Base-by-base conservation (phyloP, 352 stramenopile genomes). In the Phytophthora quininea region DNA sequence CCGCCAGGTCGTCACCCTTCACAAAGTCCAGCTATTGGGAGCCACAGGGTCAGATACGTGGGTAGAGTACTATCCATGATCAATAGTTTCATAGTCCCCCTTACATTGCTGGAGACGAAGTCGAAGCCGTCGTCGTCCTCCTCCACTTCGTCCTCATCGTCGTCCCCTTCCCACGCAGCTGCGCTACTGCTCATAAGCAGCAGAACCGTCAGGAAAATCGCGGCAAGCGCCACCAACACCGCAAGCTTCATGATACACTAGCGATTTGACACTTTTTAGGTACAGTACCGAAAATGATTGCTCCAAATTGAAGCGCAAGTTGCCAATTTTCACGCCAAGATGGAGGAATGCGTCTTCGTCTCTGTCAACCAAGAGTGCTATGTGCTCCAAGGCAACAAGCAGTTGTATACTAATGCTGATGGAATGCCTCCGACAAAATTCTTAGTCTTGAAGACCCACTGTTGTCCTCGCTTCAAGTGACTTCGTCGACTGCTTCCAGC, bases 101-200 rank as follows among this genome's bases (percentile, higher is more conserved):
- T 24, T 50, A 81, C 74, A 29, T 71, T 71, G 67, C 52, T 75
- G 4, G 62, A 71, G 19, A 79, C 45, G 19, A 79, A 79, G 50
- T 79, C 69, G n/a, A 79, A 79, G 8, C 40, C 64, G 15, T 71
- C 66, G 52, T 68, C 69, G 43, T 76, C 54, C 51, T 74, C 70
- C 37, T 81, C 66, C 42, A 70, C 58, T 53, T 74, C 63, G 29
- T 79, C 67, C 4, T 42, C 62, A 14, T 74, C 69, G 40, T 76
- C 55, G 7, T 42, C 52, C 5, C 29, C 32, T 24, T 52, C 32
- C 67, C 63, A 76, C 6, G 73, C 62, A 45, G 58, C 51, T 10
- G 27, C 63, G 19, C 45, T 27, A 14, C 32, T 31, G 8, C 65
- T 46, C 29, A 60, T 9, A 4, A 29, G 27, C 24, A 77, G 52